Conservation (phyloP, 305 asterid genomes). For the Fraxinus baroniana region DNA sequence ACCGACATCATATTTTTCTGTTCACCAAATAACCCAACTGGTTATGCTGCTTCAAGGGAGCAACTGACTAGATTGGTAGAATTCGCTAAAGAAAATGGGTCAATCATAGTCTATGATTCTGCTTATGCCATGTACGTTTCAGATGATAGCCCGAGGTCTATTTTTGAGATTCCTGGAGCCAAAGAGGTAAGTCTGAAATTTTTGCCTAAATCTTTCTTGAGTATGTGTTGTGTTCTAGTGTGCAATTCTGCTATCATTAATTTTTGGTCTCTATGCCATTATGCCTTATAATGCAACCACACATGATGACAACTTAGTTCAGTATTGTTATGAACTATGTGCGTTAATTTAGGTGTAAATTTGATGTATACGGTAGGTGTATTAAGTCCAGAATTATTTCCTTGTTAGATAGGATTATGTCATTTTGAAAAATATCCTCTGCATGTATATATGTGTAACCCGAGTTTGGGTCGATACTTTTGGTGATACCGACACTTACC, state of each 20-base stretch:
- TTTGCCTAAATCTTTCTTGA: not conserved
- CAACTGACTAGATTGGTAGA: conserved; percentile 82
- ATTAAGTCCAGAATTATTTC: not conserved
- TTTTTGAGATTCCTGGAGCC: conserved; percentile 97
- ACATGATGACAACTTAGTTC: not conserved
- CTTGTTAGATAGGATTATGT: not conserved
- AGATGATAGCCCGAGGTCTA: conserved; percentile 86
- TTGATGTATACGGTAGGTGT: not conserved
- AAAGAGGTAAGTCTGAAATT: conserved; percentile 58
- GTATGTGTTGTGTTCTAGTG: not conserved
- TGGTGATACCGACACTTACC: not conserved
- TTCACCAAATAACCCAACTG: conserved; percentile 95
- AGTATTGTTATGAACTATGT: not conserved
- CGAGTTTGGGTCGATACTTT: not conserved
- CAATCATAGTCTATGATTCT: conserved; percentile 88
- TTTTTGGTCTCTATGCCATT: not conserved
- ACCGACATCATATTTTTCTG: conserved; percentile 82
- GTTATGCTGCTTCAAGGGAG: conserved; percentile 87
- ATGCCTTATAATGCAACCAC: not conserved
- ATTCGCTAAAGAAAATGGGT: conserved; percentile 89
- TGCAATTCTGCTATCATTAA: not conserved
- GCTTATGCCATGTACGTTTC: conserved; percentile 97
- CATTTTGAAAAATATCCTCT: not conserved
- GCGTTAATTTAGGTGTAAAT: not conserved
- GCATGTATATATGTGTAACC: not conserved